Evolutionary conservation across 352 stramenopile genomes (phyloP).

Genomic region (Thalassiosira exigua): DNA sequence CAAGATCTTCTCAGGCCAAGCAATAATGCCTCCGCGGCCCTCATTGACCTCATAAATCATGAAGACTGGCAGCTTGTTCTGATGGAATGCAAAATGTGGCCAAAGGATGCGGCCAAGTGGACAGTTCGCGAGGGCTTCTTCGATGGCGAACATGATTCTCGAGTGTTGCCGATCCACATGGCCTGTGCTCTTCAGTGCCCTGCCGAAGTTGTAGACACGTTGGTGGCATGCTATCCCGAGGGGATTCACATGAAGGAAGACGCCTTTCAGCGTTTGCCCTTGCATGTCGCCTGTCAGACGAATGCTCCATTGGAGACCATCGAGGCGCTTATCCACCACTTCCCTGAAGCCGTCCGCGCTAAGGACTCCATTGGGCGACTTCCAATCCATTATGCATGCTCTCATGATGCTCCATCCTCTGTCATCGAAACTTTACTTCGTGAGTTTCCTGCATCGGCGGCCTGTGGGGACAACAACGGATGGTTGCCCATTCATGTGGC

Average conservation of each 20-base stretch:
- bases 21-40: slow-evolving; percentile 1
- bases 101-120: slow-evolving; percentile 18
- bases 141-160: slow-evolving; percentile 33
- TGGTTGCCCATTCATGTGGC: slow-evolving; percentile 45
- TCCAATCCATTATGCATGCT: slow-evolving; percentile 45
- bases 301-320: slow-evolving; percentile 25
- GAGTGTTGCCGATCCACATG: slow-evolving; percentile 38
- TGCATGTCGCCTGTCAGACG: slow-evolving; percentile 28
- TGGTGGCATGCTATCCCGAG: slow-evolving; percentile 10
- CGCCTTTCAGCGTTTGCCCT: not conserved
- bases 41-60: slow-evolving; percentile 31
- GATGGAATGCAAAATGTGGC: slow-evolving; percentile 22
- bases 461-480: slow-evolving; percentile 29
- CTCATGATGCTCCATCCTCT: slow-evolving; percentile 14
- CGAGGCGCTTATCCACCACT: slow-evolving; percentile 26
- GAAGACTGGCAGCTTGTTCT: slow-evolving; percentile 42
- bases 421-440: slow-evolving; percentile 28
- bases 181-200: slow-evolving; percentile 29
- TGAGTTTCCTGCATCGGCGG: slow-evolving; percentile 18
- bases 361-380: slow-evolving; percentile 40
- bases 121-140: slow-evolving; percentile 26
- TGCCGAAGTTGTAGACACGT: slow-evolving; percentile 24
- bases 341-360: slow-evolving; percentile 22
- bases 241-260: slow-evolving; percentile 5
- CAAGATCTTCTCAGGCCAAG: slow-evolving; percentile 14